Evolutionary conservation across 1,139 yeast genomes (phyloP).

Genomic region (Wickerhamomyces sp.): DNA sequence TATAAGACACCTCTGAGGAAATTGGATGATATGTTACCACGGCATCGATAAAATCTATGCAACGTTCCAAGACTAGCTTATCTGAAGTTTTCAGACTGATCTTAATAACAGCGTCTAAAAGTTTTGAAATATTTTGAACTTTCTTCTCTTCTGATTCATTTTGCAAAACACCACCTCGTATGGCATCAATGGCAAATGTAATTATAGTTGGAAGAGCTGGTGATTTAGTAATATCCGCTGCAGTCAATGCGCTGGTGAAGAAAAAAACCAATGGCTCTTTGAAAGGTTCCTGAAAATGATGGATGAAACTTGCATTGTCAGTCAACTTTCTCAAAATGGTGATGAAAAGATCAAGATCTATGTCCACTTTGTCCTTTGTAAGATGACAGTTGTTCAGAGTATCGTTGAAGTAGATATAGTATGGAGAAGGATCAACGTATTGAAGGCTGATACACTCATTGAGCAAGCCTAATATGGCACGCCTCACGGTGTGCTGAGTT

Average conservation of each 20-base stretch:
- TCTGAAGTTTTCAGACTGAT: conserved; percentile 42
- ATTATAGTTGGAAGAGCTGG: conserved; percentile 28
- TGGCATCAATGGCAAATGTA: conserved; percentile 25
- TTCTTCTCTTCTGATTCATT: conserved; percentile 19
- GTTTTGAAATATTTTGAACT: conserved; percentile 35
- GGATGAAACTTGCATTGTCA: conserved; percentile 54
- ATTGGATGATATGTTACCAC: conserved; percentile 43
- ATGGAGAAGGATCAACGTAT: conserved; percentile 45
- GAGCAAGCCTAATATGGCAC: conserved; percentile 50
- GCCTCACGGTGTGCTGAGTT: conserved; percentile 40
- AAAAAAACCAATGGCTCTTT: conserved; percentile 40
- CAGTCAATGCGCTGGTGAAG: conserved; percentile 14
- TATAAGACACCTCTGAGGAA: conserved; percentile 36
- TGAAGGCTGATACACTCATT: conserved; percentile 50
- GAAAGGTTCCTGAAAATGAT: conserved; percentile 49
- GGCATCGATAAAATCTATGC: conserved; percentile 43
- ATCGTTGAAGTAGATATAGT: conserved; percentile 56
- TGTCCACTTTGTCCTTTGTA: conserved; percentile 38
- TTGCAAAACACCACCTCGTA: conserved; percentile 22
- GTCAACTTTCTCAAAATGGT: conserved; percentile 50
- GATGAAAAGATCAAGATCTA: conserved; percentile 49
- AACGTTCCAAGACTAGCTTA: conserved; percentile 33
- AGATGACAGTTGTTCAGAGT: conserved; percentile 41
- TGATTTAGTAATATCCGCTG: conserved; percentile 16
- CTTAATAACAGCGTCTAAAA: conserved; percentile 34